Percentiles rank a stretch among this genome's conserved stretches.
Conservation (phyloP, 2,329 filamentous ascomycete species). For the Cadophora luteo-olivacea region DNA sequence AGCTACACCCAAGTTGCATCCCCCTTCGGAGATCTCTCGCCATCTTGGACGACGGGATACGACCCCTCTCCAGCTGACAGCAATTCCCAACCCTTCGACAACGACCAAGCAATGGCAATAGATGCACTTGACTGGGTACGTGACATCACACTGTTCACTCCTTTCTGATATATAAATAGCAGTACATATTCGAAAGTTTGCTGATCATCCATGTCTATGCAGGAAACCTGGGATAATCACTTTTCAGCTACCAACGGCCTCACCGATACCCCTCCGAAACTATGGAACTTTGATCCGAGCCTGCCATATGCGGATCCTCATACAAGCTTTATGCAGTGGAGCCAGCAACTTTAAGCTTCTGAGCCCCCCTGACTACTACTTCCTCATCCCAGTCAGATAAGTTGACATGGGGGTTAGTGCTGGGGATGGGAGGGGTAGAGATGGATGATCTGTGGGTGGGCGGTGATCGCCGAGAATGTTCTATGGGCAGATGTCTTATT, state of each 20-base stretch:
- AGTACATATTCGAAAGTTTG: neutral
- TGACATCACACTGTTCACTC: neutral
- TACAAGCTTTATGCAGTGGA: neutral
- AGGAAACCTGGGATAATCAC: slow-evolving; percentile 35
- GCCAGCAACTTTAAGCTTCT: slow-evolving; percentile 4
- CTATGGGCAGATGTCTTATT: too few species aligned
- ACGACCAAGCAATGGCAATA: neutral
- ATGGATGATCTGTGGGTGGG: too few species aligned
- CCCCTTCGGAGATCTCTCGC: neutral
- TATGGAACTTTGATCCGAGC: slow-evolving; percentile 28
- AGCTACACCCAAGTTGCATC: neutral
- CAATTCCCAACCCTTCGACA: neutral
- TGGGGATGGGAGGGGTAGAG: neutral
- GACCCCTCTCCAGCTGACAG: slow-evolving; percentile 1
- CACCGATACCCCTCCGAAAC: slow-evolving; percentile 21
- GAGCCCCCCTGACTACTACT: neutral
- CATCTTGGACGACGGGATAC: slow-evolving; percentile 5
- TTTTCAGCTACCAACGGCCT: slow-evolving; percentile 25
- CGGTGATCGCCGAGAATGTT: too few species aligned
- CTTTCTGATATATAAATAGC: neutral
- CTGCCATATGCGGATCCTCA: neutral
- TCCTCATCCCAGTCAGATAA: neutral
- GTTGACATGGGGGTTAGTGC: neutral
- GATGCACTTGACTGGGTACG: slow-evolving; percentile 33
- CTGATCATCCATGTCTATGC: neutral